Conservation (phyloP, 2,329 filamentous ascomycete genomes). For the Nakataea oryzae region DNA sequence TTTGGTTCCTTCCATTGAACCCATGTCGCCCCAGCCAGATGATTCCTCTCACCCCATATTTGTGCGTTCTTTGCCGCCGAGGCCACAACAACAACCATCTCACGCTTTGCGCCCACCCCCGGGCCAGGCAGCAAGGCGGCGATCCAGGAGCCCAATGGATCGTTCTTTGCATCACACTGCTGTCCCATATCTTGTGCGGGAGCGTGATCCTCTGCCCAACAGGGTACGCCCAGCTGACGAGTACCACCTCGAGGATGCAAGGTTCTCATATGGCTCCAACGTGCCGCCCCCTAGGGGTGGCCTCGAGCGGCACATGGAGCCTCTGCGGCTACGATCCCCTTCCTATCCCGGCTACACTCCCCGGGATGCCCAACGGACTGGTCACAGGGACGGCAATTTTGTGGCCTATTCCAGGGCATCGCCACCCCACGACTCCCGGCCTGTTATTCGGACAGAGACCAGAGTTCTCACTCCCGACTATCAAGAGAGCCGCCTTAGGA, state of each 20-base stretch:
- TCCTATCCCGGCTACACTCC: neutral
- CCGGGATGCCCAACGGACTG: neutral
- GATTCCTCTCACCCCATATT: conserved; percentile 8
- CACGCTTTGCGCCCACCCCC: neutral
- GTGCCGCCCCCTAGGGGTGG: neutral
- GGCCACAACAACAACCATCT: neutral
- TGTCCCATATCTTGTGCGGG: neutral
- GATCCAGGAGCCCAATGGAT: neutral
- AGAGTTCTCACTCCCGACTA: neutral
- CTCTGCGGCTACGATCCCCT: neutral
- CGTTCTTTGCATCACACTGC: neutral
- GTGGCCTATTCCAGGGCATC: neutral
- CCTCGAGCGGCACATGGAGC: neutral
- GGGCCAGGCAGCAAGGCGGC: neutral
- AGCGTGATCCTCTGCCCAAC: neutral
- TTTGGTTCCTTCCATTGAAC: conserved; percentile 36
- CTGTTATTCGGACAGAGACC: neutral
- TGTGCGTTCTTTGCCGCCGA: conserved; percentile 9
- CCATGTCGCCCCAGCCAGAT: conserved; percentile 22
- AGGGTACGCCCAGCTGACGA: neutral
- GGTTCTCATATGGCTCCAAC: neutral
- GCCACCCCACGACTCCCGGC: neutral
- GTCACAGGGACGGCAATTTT: neutral
- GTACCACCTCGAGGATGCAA: neutral
- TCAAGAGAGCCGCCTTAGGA: conserved; percentile 1